Conservation (phyloP, 1,284 basidiomycete genomes). For the Ustilago hordei region DNA sequence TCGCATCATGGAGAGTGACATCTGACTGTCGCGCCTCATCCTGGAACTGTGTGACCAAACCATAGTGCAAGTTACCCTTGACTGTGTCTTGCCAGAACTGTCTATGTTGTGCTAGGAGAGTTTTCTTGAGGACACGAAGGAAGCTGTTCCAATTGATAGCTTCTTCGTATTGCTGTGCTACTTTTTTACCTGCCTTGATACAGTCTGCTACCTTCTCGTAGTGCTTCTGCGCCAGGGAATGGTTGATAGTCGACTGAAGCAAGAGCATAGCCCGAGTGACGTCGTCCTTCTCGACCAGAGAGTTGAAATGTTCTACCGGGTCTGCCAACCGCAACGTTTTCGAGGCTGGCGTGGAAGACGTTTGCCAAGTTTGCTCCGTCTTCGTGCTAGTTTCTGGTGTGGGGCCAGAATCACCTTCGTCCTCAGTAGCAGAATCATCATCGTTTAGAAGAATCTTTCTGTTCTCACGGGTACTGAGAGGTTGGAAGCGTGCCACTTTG, state of each 20-base stretch:
- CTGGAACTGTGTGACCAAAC: constrained; percentile 39
- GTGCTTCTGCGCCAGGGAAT: constrained; percentile 24
- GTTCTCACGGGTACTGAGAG: constrained; percentile 1
- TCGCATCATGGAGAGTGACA: constrained; percentile 33
- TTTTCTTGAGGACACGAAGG: constrained; percentile 32
- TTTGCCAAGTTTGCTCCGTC: constrained; percentile 3
- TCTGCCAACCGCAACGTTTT: constrained; percentile 21
- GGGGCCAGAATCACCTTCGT: constrained; percentile 30
- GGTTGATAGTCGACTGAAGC: constrained; percentile 45
- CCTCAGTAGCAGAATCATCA: constrained; percentile 48
- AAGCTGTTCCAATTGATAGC: constrained; percentile 50
- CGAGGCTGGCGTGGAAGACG: neutral
- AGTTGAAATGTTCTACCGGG: constrained; percentile 35
- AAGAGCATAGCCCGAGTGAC: constrained; percentile 44
- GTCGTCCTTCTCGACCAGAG: constrained; percentile 44
- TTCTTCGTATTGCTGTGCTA: constrained; percentile 48
- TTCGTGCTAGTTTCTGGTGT: constrained; percentile 1
- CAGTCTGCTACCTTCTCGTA: constrained; percentile 27
- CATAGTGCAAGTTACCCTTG: constrained; percentile 30
- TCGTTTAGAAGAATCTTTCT: constrained; percentile 17
- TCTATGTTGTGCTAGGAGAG: constrained; percentile 25
- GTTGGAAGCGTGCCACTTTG: constrained; percentile 20
- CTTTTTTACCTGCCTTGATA: constrained; percentile 33
- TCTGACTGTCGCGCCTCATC: constrained; percentile 50
- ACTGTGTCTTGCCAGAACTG: constrained; percentile 38